Evolutionary conservation across 352 stramenopile species (phyloP).

Genomic region (Globisporangium sylvaticum): DNA sequence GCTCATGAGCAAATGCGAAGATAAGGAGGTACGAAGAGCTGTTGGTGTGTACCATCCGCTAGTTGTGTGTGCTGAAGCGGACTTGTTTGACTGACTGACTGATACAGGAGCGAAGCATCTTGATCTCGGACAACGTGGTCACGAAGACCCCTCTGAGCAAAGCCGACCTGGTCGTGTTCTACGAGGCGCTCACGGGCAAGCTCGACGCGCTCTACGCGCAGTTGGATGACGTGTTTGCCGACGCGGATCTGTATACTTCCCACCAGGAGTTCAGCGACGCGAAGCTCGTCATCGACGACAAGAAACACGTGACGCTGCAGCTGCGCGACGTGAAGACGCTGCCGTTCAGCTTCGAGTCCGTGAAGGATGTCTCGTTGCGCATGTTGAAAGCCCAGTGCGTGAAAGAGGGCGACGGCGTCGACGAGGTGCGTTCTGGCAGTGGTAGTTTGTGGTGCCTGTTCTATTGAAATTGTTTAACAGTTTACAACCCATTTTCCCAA

Average conservation of each 20-base stretch:
- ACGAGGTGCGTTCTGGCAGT: not conserved
- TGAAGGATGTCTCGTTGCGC: not conserved
- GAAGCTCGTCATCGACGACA: not conserved
- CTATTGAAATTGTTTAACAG: no score
- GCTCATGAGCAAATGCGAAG: no score
- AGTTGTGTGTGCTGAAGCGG: no score
- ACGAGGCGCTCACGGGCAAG: constrained; percentile 1
- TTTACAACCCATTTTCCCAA: not conserved
- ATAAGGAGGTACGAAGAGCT: no score
- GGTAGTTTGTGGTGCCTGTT: no score
- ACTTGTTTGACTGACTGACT: no score
- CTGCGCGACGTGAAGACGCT: constrained; percentile 9
- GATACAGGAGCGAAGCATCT: no score
- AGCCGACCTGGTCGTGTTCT: no score
- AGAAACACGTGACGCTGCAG: not conserved
- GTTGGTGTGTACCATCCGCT: no score
- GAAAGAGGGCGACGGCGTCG: not conserved
- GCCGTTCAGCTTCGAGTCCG: constrained; percentile 11
- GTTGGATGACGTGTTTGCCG: constrained; percentile 3
- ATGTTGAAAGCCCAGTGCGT: not conserved
- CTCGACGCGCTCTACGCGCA: constrained; percentile 12
- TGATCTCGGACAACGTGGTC: no score
- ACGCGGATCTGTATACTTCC: not conserved
- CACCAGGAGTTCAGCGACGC: not conserved
- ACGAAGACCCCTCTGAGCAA: no score